These are phyloP conservation scores for Hypoxylon sp. DNA, from an alignment of 2,329 filamentous ascomycete species.

Conservation along the genomic window DNA sequence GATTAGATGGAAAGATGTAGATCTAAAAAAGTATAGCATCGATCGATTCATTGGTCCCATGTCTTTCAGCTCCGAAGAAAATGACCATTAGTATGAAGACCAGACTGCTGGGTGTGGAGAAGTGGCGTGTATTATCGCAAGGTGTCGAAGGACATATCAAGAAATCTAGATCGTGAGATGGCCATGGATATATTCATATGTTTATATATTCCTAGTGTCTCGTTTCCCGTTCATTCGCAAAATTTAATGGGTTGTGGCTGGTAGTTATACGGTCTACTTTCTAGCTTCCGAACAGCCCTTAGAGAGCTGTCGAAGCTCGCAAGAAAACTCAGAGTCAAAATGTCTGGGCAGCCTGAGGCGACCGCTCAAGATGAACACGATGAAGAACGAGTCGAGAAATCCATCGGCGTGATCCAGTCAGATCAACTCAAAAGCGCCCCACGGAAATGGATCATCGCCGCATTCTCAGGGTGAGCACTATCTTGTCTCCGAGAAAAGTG, in stretches of 20 bases:
- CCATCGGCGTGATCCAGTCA: constrained; percentile 15
- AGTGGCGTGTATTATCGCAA: not conserved
- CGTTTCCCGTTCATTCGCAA: no score
- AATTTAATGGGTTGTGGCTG: no score
- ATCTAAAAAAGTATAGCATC: not conserved
- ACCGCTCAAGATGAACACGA: not conserved
- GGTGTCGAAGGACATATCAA: not conserved
- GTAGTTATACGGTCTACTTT: no score
- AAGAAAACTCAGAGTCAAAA: not conserved
- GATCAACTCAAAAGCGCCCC: constrained; percentile 23
- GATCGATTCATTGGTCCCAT: constrained; percentile 8
- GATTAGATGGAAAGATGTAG: constrained; percentile 34
- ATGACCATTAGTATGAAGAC: not conserved
- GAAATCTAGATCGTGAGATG: not conserved
- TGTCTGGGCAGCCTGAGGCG: not conserved
- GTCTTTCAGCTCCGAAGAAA: constrained; percentile 5
- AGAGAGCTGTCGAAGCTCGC: no score
- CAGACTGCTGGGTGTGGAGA: not conserved
- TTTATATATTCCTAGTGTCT: no score
- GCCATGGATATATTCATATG: not conserved
- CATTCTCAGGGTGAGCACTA: not conserved
- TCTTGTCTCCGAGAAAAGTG: constrained; percentile 28
- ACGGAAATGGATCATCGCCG: constrained; percentile 24
- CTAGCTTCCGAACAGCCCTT: no score
- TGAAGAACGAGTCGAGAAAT: constrained; percentile 13